Base-by-base conservation (phyloP, 129 eudicot species). In the Tagetes patula region DNA sequence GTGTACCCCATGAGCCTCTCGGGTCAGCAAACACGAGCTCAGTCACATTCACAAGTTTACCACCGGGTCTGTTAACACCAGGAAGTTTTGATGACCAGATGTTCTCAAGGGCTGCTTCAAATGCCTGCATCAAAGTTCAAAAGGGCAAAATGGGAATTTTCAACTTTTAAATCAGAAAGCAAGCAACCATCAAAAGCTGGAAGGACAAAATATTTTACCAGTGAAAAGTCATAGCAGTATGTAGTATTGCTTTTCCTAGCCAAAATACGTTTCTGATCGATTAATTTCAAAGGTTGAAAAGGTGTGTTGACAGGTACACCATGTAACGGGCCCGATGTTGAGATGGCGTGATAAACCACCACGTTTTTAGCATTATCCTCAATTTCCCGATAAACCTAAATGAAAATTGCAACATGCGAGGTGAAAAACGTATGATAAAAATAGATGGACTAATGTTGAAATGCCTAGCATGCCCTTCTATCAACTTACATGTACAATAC, bases 231-330 rank as follows among this genome's bases (percentile, higher is more conserved):
- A 63, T 95, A 95, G 91, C 99, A 95, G 80, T 95, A 95, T 50
- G 99, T 90, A 10, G 99, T 95, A 89, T 83, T 95, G 83, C 94
- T 95, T 84, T 84, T 95, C 76, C 93, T 76, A 52, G 99, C 99
- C 73, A 88, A 49, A 75, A 95, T 88, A 36, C 97, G 97, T 69
- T 89, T 95, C 79, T 82, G 87, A 74, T 91, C 94, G 49, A 95
- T 86, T 73, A 78, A 85, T 77, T 84, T 92, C 69, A 95, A 52
- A 65, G 99, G 96, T 71, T 88, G 92, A 83, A 86, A 95, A 1
- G 74, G 90, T 40, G 91, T 83, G 78, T 78, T 86, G 54, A 95
- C 88, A n/a, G 94, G 91, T 50, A 82, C 69, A 9, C 95, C 94
- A 76, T 95, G 96, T 75, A 88, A 77, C 46, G 91, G 96, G 41